Evolutionary conservation across 2,329 filamentous ascomycete species (phyloP).

Genomic region (Phialocephala subalpina): DNA sequence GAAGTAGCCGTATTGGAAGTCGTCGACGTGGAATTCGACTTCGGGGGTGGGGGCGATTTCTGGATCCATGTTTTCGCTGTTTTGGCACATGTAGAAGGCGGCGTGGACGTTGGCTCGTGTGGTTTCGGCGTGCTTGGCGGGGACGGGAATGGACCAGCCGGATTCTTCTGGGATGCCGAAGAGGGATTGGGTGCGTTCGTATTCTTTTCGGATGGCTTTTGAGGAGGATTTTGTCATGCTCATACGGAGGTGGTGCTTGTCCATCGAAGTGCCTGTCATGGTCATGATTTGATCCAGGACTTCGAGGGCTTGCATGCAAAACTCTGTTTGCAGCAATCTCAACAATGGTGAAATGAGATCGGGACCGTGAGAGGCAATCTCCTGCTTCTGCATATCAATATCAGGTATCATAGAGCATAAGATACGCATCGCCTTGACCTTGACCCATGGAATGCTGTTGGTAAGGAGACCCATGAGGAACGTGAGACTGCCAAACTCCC

Average conservation of each 20-base stretch:
- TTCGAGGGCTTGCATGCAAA: slow-evolving; percentile 89
- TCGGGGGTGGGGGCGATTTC: slow-evolving; percentile 79
- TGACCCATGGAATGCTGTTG: slow-evolving; percentile 89
- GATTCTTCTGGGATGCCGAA: slow-evolving; percentile 97
- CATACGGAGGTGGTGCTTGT: slow-evolving; percentile 95
- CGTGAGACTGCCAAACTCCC: slow-evolving; percentile 85
- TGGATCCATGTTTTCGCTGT: slow-evolving; percentile 62
- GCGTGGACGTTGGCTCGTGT: slow-evolving; percentile 94
- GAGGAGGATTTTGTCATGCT: slow-evolving; percentile 94
- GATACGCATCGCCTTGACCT: slow-evolving; percentile 90
- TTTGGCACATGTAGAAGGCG: slow-evolving; percentile 93
- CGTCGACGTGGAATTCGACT: slow-evolving; percentile 89
- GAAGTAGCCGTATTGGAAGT: slow-evolving; percentile 74
- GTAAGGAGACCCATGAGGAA: slow-evolving; percentile 92
- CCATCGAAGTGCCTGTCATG: slow-evolving; percentile 90
- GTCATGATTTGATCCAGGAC: slow-evolving; percentile 96
- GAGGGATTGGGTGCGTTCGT: slow-evolving; percentile 90
- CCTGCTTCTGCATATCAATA: slow-evolving; percentile 90
- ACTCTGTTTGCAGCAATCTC: slow-evolving; percentile 88
- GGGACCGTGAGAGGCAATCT: slow-evolving; percentile 89
- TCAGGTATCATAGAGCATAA: slow-evolving; percentile 85
- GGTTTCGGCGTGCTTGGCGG: slow-evolving; percentile 85
- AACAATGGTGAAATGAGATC: slow-evolving; percentile 94
- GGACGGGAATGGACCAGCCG: slow-evolving; percentile 95
- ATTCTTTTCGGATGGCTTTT: slow-evolving; percentile 88